Percentiles rank a stretch among this genome's conserved stretches.
phyloP scores from a whole-genome alignment of 2,329 filamentous ascomycete genomes.

The Ophiostoma triangulosporum region DNA sequence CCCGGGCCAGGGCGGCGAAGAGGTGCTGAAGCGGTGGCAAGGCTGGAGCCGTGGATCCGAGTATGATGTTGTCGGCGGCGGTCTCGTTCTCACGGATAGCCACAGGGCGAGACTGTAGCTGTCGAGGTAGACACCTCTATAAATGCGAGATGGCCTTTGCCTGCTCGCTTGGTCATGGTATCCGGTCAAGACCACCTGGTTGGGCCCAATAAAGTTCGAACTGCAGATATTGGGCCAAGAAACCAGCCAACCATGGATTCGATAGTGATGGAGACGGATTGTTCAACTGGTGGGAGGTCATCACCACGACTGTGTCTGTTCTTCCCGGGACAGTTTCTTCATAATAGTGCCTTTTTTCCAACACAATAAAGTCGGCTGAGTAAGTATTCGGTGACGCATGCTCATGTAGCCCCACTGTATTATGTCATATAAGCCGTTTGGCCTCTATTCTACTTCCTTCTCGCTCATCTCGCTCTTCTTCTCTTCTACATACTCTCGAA shows the following conservation, averaged over 20 bases:
- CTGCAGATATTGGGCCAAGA: background rate
- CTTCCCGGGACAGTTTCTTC: background rate
- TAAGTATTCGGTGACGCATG: too few species aligned
- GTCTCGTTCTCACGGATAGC: conserved; percentile 36
- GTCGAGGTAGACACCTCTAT: too few species aligned
- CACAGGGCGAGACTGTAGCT: conserved; percentile 23
- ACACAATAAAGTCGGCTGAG: too few species aligned
- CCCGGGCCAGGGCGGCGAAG: conserved; percentile 61
- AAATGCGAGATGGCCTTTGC: too few species aligned
- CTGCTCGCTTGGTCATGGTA: too few species aligned
- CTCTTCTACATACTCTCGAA: too few species aligned
- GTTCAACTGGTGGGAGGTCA: background rate
- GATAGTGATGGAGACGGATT: background rate
- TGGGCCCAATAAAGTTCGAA: background rate
- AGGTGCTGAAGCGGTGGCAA: conserved; percentile 55
- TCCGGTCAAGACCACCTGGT: background rate
- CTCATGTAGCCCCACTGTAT: too few species aligned
- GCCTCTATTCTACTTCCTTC: too few species aligned
- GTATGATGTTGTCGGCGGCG: conserved; percentile 52
- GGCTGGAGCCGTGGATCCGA: conserved; percentile 63
- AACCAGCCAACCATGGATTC: background rate
- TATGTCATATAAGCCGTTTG: too few species aligned
- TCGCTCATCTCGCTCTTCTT: too few species aligned
- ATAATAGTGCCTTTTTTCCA: too few species aligned
- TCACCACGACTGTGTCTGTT: background rate